Percentiles rank a stretch among this genome's conserved stretches.
phyloP scores from a whole-genome alignment of 495 filamentous ascomycete species.

The Talaromyces ruber region DNA sequence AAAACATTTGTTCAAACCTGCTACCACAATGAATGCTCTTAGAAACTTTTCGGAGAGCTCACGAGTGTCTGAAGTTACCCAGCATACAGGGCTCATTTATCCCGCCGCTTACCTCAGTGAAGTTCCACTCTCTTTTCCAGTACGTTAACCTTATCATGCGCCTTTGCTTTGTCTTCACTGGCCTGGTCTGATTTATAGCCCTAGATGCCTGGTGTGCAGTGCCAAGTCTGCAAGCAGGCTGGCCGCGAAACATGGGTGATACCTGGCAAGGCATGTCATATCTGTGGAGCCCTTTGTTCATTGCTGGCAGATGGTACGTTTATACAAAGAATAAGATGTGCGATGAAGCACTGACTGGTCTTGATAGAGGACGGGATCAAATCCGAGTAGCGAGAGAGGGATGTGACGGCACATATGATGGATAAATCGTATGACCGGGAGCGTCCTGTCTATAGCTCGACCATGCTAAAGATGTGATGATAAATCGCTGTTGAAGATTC shows the following conservation, averaged over 20 bases:
- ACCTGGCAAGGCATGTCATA: slow-evolving; percentile 40
- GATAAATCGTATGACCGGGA: background rate
- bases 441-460: background rate
- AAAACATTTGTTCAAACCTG: background rate
- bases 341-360: background rate
- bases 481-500: background rate
- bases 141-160: background rate
- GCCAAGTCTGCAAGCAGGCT: slow-evolving; percentile 28
- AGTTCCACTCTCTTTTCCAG: background rate
- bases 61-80: background rate
- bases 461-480: background rate
- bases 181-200: background rate
- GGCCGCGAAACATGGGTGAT: slow-evolving; percentile 43
- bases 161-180: background rate
- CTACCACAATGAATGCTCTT: background rate
- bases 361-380: background rate
- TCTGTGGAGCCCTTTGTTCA: slow-evolving; percentile 23
- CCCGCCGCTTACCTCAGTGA: background rate
- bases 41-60: background rate
- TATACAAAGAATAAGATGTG: too few species aligned
- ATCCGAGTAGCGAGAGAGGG: background rate
- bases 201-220: slow-evolving; percentile 43
- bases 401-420: background rate
- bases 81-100: background rate
- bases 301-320: background rate